Percentiles rank a stretch among this genome's conserved stretches.
These are phyloP conservation scores for Penicillium sp. DNA, from an alignment of 2,329 filamentous ascomycete species.

Conservation along the genomic window DNA sequence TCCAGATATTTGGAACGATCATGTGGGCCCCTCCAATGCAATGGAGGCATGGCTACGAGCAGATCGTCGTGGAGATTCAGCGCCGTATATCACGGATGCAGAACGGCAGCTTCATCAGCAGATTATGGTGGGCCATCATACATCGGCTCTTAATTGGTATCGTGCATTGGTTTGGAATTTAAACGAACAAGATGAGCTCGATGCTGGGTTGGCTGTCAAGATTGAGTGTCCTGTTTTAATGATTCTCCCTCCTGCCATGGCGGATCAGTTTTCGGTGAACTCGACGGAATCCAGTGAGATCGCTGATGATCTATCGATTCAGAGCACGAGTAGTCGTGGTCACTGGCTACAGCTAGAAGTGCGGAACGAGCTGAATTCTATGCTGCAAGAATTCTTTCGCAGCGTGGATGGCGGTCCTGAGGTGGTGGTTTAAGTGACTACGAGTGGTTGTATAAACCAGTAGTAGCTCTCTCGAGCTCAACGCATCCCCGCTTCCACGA, in stretches of 20 bases:
- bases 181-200: constrained; percentile 25
- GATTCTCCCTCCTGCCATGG: constrained; percentile 17
- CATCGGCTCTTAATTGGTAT: constrained; percentile 31
- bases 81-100: constrained; percentile 25
- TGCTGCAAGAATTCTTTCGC: constrained; percentile 21
- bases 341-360: constrained; percentile 34
- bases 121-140: constrained; percentile 26
- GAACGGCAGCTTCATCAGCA: constrained; percentile 23
- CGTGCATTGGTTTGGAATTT: constrained; percentile 23
- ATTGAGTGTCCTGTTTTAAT: constrained; percentile 26
- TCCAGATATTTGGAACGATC: constrained; percentile 20
- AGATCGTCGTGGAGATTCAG: constrained; percentile 17
- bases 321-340: constrained; percentile 18
- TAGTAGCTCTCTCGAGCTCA: too few relatives aligned
- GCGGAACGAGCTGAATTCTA: constrained; percentile 27
- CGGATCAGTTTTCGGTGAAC: constrained; percentile 14
- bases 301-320: constrained; percentile 21
- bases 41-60: constrained; percentile 26
- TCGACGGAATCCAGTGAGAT: constrained; percentile 18
- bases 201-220: constrained; percentile 14
- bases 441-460: too few relatives aligned
- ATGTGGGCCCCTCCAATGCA: constrained; percentile 26
- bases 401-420: not conserved
- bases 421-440: too few relatives aligned
- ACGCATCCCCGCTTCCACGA: too few relatives aligned